phyloP scores from a whole-genome alignment of 2,329 filamentous ascomycete genomes.

The Chalaropsis ovoidea region DNA sequence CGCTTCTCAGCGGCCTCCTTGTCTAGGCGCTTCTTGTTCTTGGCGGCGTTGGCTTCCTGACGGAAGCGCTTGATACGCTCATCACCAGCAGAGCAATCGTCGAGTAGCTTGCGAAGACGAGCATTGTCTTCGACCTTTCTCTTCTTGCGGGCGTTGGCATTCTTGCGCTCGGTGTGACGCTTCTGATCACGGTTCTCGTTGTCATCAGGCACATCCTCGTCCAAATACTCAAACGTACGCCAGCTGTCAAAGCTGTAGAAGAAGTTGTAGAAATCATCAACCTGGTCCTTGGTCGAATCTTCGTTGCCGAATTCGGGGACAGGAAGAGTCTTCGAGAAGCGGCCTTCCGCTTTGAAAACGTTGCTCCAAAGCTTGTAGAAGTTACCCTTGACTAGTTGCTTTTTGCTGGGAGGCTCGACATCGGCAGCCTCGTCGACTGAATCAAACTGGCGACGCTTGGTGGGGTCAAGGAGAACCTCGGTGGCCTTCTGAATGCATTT shows the following conservation, averaged over 20 bases:
- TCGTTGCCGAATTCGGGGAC: conserved; percentile 80
- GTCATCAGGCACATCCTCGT: conserved; percentile 97
- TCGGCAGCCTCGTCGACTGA: conserved; percentile 92
- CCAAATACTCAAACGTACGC: conserved; percentile 94
- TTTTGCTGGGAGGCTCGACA: conserved; percentile 85
- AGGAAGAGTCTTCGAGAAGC: conserved; percentile 85
- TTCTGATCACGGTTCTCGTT: conserved; percentile 99
- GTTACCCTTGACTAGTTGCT: conserved; percentile 72
- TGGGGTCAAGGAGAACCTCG: conserved; percentile 83
- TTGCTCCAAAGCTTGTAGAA: conserved; percentile 92
- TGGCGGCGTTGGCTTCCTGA: conserved; percentile 79
- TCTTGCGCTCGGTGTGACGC: conserved; percentile 96
- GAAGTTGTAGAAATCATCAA: conserved; percentile 97
- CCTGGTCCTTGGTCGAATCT: conserved; percentile 75
- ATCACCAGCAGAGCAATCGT: conserved; percentile 72
- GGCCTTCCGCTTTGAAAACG: conserved; percentile 82
- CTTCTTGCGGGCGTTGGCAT: conserved; percentile 94
- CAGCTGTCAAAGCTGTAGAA: conserved; percentile 99
- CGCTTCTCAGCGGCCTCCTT: conserved; percentile 87
- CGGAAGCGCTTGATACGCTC: conserved; percentile 97
- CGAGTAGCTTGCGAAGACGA: conserved; percentile 79
- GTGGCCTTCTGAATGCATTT: conserved; percentile 99
- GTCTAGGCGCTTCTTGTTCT: conserved; percentile 90
- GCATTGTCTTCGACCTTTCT: conserved; percentile 97
- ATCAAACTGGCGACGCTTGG: conserved; percentile 89